Evolutionary conservation across 202 grass and related monocot genomes (phyloP), one percentile per base, ranked within the genome.

Genomic region (Zizania palustris): DNA sequence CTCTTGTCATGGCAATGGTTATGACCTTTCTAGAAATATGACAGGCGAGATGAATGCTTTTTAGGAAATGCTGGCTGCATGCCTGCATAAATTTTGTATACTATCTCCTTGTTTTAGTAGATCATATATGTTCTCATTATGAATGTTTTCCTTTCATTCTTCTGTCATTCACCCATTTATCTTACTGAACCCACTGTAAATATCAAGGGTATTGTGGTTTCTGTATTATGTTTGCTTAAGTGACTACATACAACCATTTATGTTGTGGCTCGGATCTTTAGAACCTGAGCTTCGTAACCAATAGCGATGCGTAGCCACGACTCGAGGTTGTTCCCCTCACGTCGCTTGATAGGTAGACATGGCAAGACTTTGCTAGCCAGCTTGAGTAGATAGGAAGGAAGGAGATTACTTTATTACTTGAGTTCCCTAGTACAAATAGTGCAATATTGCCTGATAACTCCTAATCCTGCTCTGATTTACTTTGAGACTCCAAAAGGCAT

Each of bases 1-100:
- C 90, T 65, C 74, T 98, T 11, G 39, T 87, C 70, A 80, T 98
- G 45, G 62, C 91, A 81, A 92, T 98, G 95, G 61, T 94, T 45
- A 79, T 83, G 39, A 72, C 74, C 85, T 84, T 90, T 84, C 53
- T 88, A 28, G 66, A 63, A 66, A 80, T 87, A 71, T 72, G 45
- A 80, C 56, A n/a, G n/a, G 54, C 37, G 33, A 19, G 22, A 66
- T 9, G 33, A 56, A 3, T 60, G 41, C 7, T 3, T 51, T 55
- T 84, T 42, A 35, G 66, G 60, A 72, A 80, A 72, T 88, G 34
- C 42, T 79, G 14, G 38, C 59, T 59, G 46, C 18, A 42, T 60
- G 14, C 33, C 3, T 2, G 3, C 9, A 10, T 79, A 50, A 44
- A 80, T 51, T 75, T 20, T 67, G 42, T 61, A 36, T 42, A 45